Evolutionary conservation across 495 filamentous ascomycete genomes (phyloP), one percentile per base, ranked within the genome.

Genomic region (Xylaria cubensis): DNA sequence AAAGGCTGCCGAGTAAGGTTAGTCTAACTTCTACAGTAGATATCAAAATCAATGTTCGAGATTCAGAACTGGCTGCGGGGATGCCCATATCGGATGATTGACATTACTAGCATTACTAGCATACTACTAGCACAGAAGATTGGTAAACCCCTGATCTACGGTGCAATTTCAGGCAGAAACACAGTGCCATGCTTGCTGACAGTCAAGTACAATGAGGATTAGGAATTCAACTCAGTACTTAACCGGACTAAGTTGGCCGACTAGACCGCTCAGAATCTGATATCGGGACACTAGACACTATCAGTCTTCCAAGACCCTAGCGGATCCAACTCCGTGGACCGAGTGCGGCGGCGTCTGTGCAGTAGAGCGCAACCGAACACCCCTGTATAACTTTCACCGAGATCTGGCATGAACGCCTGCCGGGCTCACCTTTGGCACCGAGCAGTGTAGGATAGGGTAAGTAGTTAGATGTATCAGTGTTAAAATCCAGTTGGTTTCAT

Each of bases 291-390:
- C 46, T 6, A 4, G 6, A 50, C 8, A n/a, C 46, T 6, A 4
- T 55, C 12, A 10, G 10, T 10, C 7, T 17, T 29, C 24, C 29
- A 13, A 26, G 24, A 50, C 44, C 63, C 63, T 65, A 13, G 42
- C 41, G 0, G 17, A 64, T 50, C 63, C 63, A 29, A 65, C 17
- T 65, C 63, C 63, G 34, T 42, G 63, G 39, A 41, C 5, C 61
- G 26, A 64, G 29, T 0, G 29, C 6, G 29, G 24, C 39, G 21
- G n/a, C n/a, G 50, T 24, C 39, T 9, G 53, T 32, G 24, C 53
- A 56, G 26, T 39, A 39, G 36, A 39, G 36, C 32, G 53, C 17
- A 56, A 56, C 53, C 24, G 13, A 32, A 8, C 53, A 13, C 15
- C 29, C 26, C 53, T 32, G 26, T 6, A 15, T 56, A 17, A 21